Evolutionary conservation across 2,329 filamentous ascomycete species (phyloP).

Genomic region (Neonectria ditissima): DNA sequence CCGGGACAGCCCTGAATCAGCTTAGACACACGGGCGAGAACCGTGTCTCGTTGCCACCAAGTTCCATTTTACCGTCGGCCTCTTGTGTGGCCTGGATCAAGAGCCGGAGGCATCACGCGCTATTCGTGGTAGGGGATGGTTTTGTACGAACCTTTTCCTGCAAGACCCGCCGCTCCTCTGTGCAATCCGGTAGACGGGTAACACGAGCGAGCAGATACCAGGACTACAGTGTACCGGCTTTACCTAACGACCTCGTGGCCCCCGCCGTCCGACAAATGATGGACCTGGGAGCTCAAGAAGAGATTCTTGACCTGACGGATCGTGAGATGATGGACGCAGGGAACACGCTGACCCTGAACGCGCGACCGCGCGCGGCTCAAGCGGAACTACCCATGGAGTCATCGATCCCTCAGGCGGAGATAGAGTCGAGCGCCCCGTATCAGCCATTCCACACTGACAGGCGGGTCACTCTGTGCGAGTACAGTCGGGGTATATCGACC

Average conservation of each 20-base stretch:
- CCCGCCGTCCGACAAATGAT: slow-evolving; percentile 67
- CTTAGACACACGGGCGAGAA: slow-evolving; percentile 82
- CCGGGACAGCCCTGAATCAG: slow-evolving; percentile 76
- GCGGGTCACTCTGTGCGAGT: slow-evolving; percentile 82
- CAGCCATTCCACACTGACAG: slow-evolving; percentile 95
- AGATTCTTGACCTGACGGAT: slow-evolving; percentile 65
- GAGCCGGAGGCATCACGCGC: slow-evolving; percentile 69
- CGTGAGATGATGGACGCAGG: slow-evolving; percentile 65
- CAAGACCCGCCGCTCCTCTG: slow-evolving; percentile 66
- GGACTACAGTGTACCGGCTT: slow-evolving; percentile 74
- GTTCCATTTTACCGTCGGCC: slow-evolving; percentile 64
- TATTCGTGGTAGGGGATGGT: slow-evolving; percentile 75
- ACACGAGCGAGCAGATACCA: slow-evolving; percentile 69
- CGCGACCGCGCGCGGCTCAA: slow-evolving; percentile 50
- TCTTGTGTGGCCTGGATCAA: slow-evolving; percentile 75
- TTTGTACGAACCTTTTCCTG: slow-evolving; percentile 74
- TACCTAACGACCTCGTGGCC: slow-evolving; percentile 70
- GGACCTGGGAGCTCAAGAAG: slow-evolving; percentile 62
- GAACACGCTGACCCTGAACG: slow-evolving; percentile 65
- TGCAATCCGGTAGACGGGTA: slow-evolving; percentile 64
- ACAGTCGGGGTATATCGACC: slow-evolving; percentile 53
- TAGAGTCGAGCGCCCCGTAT: slow-evolving; percentile 95
- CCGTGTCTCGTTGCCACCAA: slow-evolving; percentile 74
- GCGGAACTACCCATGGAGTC: slow-evolving; percentile 65
- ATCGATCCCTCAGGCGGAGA: slow-evolving; percentile 82